These are phyloP conservation scores for Colletotrichum graminicola DNA, from an alignment of 2,329 filamentous ascomycete genomes.

Conservation along the genomic window DNA sequence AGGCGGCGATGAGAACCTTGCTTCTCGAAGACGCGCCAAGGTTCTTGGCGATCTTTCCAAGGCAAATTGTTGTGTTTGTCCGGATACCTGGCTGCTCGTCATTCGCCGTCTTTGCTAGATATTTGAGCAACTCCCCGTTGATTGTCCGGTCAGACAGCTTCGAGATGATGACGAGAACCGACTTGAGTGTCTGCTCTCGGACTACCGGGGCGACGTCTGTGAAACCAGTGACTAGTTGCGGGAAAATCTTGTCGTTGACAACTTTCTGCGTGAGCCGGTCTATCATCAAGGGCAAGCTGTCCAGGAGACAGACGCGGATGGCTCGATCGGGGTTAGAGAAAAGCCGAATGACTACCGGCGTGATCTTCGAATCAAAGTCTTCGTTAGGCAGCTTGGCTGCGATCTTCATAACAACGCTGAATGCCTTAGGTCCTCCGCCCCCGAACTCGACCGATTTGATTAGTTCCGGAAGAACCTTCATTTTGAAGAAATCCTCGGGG, in stretches of 20 bases:
- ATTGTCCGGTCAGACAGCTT: slow-evolving; percentile 94
- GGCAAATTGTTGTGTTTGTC: slow-evolving; percentile 97
- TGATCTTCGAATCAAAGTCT: slow-evolving; percentile 87
- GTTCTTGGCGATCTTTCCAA: slow-evolving; percentile 95
- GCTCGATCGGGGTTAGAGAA: slow-evolving; percentile 94
- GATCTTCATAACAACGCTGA: slow-evolving; percentile 91
- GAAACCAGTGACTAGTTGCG: slow-evolving; percentile 94
- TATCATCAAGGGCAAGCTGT: slow-evolving; percentile 91
- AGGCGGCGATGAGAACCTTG: slow-evolving; percentile 94
- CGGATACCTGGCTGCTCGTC: slow-evolving; percentile 97
- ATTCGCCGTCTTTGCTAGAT: slow-evolving; percentile 95
- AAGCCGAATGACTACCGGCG: slow-evolving; percentile 86
- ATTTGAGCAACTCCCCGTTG: slow-evolving; percentile 91
- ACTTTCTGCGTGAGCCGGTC: slow-evolving; percentile 88
- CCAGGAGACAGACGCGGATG: slow-evolving; percentile 89
- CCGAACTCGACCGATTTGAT: slow-evolving; percentile 99
- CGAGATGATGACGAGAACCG: slow-evolving; percentile 85
- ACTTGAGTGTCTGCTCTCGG: slow-evolving; percentile 95
- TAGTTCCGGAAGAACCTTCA: slow-evolving; percentile 94
- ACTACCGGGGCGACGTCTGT: slow-evolving; percentile 92
- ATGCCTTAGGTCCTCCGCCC: slow-evolving; percentile 92
- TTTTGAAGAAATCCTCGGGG: slow-evolving; percentile 97
- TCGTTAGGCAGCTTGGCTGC: slow-evolving; percentile 87
- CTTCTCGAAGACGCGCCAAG: slow-evolving; percentile 81
- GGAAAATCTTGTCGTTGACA: slow-evolving; percentile 97